Evolutionary conservation across 208 protist species (phyloP).

Genomic region (Wallacemonas sp.): DNA sequence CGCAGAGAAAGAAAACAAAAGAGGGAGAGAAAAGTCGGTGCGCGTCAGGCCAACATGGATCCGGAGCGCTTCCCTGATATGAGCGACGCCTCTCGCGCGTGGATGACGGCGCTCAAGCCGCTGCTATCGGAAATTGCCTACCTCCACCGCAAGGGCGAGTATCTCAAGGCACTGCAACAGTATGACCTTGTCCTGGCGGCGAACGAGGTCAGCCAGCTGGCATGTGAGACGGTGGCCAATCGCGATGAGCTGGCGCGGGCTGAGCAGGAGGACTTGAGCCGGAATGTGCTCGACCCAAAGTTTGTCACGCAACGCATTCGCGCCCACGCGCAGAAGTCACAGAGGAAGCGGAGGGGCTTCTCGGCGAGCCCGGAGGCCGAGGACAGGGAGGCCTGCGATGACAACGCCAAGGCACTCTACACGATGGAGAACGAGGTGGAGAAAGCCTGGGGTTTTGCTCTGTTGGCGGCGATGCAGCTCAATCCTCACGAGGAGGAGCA

Average conservation of each 20-base stretch:
- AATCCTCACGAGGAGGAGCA: constrained; percentile 68
- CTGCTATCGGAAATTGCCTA: constrained; percentile 15
- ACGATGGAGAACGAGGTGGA: constrained; percentile 28
- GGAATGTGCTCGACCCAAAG: constrained; percentile 41
- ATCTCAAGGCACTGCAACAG: constrained; percentile 60
- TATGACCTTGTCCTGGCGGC: constrained; percentile 72
- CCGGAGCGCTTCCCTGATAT: constrained; percentile 20
- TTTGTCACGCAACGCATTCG: constrained; percentile 29
- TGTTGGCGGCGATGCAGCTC: constrained; percentile 51
- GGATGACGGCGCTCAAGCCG: constrained; percentile 14
- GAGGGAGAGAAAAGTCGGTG: constrained; percentile 10
- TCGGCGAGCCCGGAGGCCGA: constrained; percentile 1
- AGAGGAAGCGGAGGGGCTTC: constrained; percentile 4
- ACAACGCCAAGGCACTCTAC: constrained; percentile 10
- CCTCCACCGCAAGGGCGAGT: constrained; percentile 47
- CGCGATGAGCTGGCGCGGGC: constrained; percentile 32
- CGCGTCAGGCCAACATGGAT: constrained; percentile 8
- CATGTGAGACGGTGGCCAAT: constrained; percentile 14
- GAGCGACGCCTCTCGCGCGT: constrained; percentile 15
- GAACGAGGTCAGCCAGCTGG: constrained; percentile 30
- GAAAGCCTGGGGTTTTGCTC: constrained; percentile 54
- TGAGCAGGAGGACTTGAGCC: constrained; percentile 16
- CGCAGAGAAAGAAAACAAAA: not conserved
- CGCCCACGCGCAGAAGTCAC: constrained; percentile 13
- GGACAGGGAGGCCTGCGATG: not conserved